Evolutionary conservation across 225 moss, liverwort and hornwort genomes (phyloP), one percentile per base, ranked within the genome.

Genomic region (Neckera pumila): DNA sequence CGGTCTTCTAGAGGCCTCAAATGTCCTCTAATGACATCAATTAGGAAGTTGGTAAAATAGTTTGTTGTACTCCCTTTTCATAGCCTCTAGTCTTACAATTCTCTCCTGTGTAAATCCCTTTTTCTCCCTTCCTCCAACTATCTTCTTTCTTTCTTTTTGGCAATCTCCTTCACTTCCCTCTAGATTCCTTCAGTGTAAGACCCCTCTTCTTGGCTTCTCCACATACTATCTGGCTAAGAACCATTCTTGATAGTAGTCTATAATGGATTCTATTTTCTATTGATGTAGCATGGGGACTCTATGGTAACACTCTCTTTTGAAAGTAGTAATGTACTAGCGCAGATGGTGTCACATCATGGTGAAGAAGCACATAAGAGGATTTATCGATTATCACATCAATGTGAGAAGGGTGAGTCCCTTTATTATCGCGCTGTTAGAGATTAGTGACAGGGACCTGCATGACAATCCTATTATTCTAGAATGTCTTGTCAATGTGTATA

Each of bases 81-180:
- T 20, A 51, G 12, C 47, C 1, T 33, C 1, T 8, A 13, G 13
- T 51, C 13, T 47, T 49, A 21, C 2, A 33, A 21, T 21, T 76
- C 0, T 34, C 0, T 34, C 13, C 21, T 8, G 0, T 13, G 0
- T 4, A 0, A 49, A 49, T 33, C 0, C 11, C 3, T 34, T 17
- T 8, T 12, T 19, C 2, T 22, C 3, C 5, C 3, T 3, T 13
- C 21, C 1, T 20, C 21, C 14, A 51, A 34, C 13, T 8, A 13
- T 9, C 14, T 0, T 4, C 5, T 53, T 51, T 4, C 5, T 53
- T 51, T 20, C 1, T 49, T 33, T 14, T 7, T 5, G 2, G 6
- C 11, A 3, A 0, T 33, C 8, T 76, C 2, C 0, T 0, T 47
- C 12, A 19, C 1, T 11, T 0, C 4, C 7, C 4, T 1, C 31